These are phyloP conservation scores for Passalora sequoiae DNA, from an alignment of 2,329 filamentous ascomycete genomes.

Conservation along the genomic window DNA sequence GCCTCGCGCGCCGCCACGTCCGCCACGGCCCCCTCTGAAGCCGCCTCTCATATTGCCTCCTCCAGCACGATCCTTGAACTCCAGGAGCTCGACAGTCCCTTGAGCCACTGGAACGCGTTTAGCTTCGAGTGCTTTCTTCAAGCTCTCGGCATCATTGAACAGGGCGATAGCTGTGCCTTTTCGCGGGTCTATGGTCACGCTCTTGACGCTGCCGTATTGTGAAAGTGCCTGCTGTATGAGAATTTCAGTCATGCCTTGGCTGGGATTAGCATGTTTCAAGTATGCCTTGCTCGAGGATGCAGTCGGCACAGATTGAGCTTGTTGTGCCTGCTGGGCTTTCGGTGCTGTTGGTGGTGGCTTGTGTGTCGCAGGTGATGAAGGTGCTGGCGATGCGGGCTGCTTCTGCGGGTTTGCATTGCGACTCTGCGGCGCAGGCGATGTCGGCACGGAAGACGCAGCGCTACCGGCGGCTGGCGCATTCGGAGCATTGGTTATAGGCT, in stretches of 20 bases:
- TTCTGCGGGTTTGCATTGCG: constrained; percentile 10
- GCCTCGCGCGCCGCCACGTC: constrained; percentile 15
- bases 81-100: constrained; percentile 79
- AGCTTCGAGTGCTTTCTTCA: constrained; percentile 73
- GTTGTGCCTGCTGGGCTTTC: constrained; percentile 27
- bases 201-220: constrained; percentile 66
- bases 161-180: constrained; percentile 94
- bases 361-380: constrained; percentile 15
- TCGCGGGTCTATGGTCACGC: constrained; percentile 87
- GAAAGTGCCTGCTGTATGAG: constrained; percentile 70
- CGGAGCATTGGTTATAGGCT: constrained; percentile 25
- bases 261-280: constrained; percentile 62
- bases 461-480: constrained; percentile 10
- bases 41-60: constrained; percentile 15
- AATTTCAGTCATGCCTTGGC: constrained; percentile 83
- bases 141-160: constrained; percentile 66
- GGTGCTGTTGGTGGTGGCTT: constrained; percentile 30
- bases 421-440: constrained; percentile 31
- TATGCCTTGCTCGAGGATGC: constrained; percentile 49
- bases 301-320: constrained; percentile 13
- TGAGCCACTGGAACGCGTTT: constrained; percentile 79
- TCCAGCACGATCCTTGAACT: constrained; percentile 58
- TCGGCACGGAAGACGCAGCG: constrained; percentile 13
- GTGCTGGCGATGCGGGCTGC: constrained; percentile 16
- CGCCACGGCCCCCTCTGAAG: constrained; percentile 15